Conservation (phyloP, 78 protist species). For the Paulinella micropora region DNA sequence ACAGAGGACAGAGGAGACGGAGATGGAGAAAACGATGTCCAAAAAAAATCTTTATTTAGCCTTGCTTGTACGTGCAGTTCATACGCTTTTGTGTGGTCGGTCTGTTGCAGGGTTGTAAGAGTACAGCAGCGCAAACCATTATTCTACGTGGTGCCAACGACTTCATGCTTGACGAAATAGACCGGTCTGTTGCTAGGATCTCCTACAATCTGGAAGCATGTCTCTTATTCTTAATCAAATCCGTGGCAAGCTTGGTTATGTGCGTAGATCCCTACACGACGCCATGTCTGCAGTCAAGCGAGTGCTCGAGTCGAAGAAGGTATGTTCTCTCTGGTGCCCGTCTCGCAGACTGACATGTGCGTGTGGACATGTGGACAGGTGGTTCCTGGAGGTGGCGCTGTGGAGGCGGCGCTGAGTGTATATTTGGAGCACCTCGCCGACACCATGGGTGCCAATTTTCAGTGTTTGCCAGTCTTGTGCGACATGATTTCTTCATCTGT, state of each 20-base stretch:
- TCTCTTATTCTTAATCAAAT: background rate
- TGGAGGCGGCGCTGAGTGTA: constrained; percentile 88
- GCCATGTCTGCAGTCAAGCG: constrained; percentile 88
- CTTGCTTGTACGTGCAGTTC: no score
- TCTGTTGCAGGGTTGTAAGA: constrained; percentile 1
- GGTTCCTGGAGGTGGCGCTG: constrained; percentile 91
- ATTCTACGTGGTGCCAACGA: constrained; percentile 87
- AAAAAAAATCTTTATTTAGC: no score
- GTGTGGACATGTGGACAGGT: no score
- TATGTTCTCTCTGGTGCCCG: no score
- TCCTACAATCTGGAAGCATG: background rate
- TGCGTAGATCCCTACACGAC: constrained; percentile 92
- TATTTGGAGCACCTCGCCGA: constrained; percentile 83
- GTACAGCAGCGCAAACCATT: constrained; percentile 37
- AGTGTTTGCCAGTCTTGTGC: no score
- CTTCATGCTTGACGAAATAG: constrained; percentile 57
- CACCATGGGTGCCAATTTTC: no score
- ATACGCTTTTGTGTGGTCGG: no score
- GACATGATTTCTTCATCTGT: no score
- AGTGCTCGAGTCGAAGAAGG: constrained; percentile 67
- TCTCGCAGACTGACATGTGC: no score
- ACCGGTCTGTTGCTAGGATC: background rate
- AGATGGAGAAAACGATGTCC: no score
- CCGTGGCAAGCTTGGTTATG: constrained; percentile 27
- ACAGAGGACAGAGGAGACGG: no score